These are phyloP conservation scores for Massarina eburnea DNA, from an alignment of 2,329 filamentous ascomycete genomes.

Conservation along the genomic window DNA sequence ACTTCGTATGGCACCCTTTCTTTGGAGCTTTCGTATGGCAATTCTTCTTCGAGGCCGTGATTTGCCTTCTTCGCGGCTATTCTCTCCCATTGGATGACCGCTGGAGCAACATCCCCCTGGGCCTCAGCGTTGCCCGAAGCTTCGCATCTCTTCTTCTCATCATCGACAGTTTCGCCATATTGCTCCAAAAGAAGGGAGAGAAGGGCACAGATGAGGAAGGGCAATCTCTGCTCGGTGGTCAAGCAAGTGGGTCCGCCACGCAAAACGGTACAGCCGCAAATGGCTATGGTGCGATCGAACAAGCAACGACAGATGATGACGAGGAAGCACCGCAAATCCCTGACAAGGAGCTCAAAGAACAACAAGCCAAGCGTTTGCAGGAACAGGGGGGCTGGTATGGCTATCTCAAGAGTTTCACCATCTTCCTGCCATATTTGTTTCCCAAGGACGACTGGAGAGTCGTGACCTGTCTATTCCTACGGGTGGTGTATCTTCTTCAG, in stretches of 20 bases:
- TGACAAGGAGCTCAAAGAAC: conserved; percentile 57
- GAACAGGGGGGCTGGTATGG: conserved; percentile 75
- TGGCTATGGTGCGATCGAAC: conserved; percentile 38
- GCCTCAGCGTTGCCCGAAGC: conserved; percentile 23
- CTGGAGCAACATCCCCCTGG: conserved; percentile 22
- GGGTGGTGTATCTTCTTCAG: conserved; percentile 67
- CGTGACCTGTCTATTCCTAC: conserved; percentile 67
- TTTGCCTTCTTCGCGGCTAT: conserved; percentile 26
- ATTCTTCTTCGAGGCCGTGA: conserved; percentile 34
- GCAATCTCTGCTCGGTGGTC: conserved; percentile 58
- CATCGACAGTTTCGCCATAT: conserved; percentile 31
- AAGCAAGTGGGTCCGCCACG: conserved; percentile 34
- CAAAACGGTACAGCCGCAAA: conserved; percentile 39
- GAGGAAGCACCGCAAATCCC: conserved; percentile 56
- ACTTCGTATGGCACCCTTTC: conserved; percentile 36
- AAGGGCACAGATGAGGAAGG: conserved; percentile 57
- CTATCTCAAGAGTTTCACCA: conserved; percentile 71
- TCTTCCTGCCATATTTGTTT: conserved; percentile 80
- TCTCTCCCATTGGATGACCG: conserved; percentile 16
- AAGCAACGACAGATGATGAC: conserved; percentile 15
- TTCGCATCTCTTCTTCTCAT: conserved; percentile 26
- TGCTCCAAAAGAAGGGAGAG: conserved; percentile 31
- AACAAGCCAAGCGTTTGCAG: conserved; percentile 64
- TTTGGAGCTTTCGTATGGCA: conserved; percentile 37
- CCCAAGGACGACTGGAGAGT: conserved; percentile 67